These are phyloP conservation scores for Didymosphaeria variabile DNA, from an alignment of 2,329 filamentous ascomycete species.

Conservation along the genomic window DNA sequence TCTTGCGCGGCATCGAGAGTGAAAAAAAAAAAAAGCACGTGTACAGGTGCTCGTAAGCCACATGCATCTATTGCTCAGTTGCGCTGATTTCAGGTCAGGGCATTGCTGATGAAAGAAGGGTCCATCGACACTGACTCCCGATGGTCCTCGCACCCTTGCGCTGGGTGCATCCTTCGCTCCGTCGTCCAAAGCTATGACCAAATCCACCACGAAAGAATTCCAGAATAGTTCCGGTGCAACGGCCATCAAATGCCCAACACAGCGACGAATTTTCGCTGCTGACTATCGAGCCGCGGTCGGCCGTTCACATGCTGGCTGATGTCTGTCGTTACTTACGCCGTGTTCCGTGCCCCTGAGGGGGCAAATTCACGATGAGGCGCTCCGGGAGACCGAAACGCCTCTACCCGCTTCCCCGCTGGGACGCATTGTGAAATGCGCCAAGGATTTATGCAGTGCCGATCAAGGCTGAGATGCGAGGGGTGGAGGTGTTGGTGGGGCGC, in stretches of 20 bases:
- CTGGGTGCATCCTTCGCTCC: conserved; percentile 25
- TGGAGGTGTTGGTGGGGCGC: not conserved
- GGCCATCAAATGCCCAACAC: conserved; percentile 39
- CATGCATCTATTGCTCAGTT: not conserved
- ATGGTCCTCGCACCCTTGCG: conserved; percentile 26
- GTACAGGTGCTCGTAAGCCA: not conserved
- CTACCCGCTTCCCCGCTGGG: conserved; percentile 30
- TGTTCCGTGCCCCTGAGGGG: conserved; percentile 40
- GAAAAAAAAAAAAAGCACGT: too few species aligned
- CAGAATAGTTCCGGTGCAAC: conserved; percentile 36
- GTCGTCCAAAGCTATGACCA: conserved; percentile 40
- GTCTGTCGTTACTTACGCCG: conserved; percentile 28
- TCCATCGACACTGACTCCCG: not conserved
- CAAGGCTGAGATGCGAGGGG: conserved; percentile 16
- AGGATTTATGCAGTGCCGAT: conserved; percentile 27
- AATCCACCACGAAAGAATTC: conserved; percentile 25
- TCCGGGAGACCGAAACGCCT: conserved; percentile 24
- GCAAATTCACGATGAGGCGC: conserved; percentile 26
- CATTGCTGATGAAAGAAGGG: not conserved
- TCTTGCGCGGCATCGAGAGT: not conserved
- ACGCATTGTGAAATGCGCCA: conserved; percentile 23
- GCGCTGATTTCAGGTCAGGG: not conserved
- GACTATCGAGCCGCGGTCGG: conserved; percentile 2
- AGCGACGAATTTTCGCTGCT: conserved; percentile 7
- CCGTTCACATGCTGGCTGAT: conserved; percentile 12